Base-by-base conservation (phyloP, 495 filamentous ascomycete genomes). In the Cercophora newfieldiana region DNA sequence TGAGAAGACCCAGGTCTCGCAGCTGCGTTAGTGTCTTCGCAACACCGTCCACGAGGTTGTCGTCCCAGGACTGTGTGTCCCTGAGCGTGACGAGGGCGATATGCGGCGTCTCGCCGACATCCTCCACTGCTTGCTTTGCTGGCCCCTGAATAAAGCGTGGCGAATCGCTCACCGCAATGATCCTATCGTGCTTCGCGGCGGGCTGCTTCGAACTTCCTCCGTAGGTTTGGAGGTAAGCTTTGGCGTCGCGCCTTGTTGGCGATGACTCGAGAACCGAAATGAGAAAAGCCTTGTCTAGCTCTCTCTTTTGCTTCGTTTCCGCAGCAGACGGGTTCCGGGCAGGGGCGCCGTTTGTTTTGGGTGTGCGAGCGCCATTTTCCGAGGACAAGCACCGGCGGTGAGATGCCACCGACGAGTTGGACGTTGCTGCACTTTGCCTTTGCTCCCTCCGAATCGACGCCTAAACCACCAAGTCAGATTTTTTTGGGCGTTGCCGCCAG, bases 171-270 rank as follows among this genome's bases (percentile, higher is more conserved):
- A 73, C 74, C 22, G 75, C 74, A 7, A 68, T 71, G 54, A 78
- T 78, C 50, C 72, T 82, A 75, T 67, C 82, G 63, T 67, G 77
- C 61, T 72, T 67, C 14, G 12, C 4, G 2, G 37, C 12, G 37
- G 10, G 37, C 12, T 44, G 37, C 37, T 44, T 44, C 10, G 37
- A 44, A 16, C 37, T 44, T 44, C 70, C 83, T 49, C 87, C 87
- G 75, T 95, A 92, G 33, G 89, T 91, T 62, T 92, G 87, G 8
- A 97, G 81, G 71, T 97, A 97, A 8, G 90, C 87, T 75, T 89
- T 92, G 51, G 93, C 94, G 77, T 97, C 94, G 61, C 94, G 88
- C 76, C 91, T 94, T 0, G 94, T 97, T 1, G 93, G 88, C 4
- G 92, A 90, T 14, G 94, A 91, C 69, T 86, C 89, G 22, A 97